Evolutionary conservation across 768 basidiomycete genomes (phyloP).

Genomic region (Chalciporus chontae): DNA sequence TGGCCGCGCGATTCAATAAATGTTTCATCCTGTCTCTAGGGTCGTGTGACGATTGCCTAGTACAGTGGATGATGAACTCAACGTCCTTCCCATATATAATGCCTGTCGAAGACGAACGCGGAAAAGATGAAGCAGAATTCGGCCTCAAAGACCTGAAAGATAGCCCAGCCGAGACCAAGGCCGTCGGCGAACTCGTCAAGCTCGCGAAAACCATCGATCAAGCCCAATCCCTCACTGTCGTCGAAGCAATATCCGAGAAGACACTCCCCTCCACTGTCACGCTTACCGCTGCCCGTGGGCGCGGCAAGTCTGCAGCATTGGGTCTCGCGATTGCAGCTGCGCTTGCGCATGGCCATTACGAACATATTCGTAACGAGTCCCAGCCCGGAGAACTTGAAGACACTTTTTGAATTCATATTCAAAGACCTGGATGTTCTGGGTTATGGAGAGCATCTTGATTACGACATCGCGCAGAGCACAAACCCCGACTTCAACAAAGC

Average conservation of each 20-base stretch:
- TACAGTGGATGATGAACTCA: constrained; percentile 97
- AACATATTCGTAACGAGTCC: constrained; percentile 99
- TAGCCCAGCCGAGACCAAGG: constrained; percentile 75
- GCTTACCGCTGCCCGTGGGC: constrained; percentile 89
- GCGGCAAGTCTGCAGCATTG: constrained; percentile 96
- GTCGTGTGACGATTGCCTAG: constrained; percentile 86
- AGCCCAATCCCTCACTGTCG: constrained; percentile 91
- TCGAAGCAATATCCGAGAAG: constrained; percentile 91
- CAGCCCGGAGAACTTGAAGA: constrained; percentile 95
- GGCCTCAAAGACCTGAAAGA: constrained; percentile 80
- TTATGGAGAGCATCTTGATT: constrained; percentile 97
- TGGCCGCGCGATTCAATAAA: constrained; percentile 96
- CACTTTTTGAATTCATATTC: constrained; percentile 96
- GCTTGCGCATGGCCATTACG: constrained; percentile 87
- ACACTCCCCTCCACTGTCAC: constrained; percentile 93
- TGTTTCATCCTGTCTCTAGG: constrained; percentile 97
- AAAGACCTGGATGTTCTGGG: constrained; percentile 93
- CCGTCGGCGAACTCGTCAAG: constrained; percentile 84
- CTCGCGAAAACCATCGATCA: constrained; percentile 93
- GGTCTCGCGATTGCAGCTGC: constrained; percentile 93
- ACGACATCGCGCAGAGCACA: constrained; percentile 92
- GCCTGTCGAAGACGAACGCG: constrained; percentile 51
- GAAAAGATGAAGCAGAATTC: constrained; percentile 48
- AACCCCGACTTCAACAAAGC: constrained; percentile 93
- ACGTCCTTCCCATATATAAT: constrained; percentile 90